Evolutionary conservation across 2,329 filamentous ascomycete genomes (phyloP).

Genomic region (Capronia epimyces): DNA sequence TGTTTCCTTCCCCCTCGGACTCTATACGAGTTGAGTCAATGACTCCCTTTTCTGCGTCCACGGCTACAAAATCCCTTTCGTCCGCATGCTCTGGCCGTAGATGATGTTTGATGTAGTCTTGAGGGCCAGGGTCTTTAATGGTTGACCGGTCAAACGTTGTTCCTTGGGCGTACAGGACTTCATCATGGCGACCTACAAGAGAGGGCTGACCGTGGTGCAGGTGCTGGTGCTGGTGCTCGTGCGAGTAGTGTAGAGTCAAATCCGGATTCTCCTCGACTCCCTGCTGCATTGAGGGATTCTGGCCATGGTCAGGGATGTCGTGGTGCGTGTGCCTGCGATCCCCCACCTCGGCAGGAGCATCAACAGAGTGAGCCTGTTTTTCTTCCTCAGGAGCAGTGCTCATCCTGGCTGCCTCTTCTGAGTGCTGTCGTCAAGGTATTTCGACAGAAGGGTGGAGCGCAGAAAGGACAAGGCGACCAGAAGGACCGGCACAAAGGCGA

Average conservation of each 20-base stretch:
- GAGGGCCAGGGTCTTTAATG: slow-evolving; percentile 34
- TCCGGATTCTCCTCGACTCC: slow-evolving; percentile 31
- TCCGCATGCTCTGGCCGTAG: slow-evolving; percentile 28
- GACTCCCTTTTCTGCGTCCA: slow-evolving; percentile 42
- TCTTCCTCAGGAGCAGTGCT: slow-evolving; percentile 8
- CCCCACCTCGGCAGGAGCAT: slow-evolving; percentile 11
- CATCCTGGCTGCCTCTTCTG: slow-evolving; percentile 19
- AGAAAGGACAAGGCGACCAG: slow-evolving; percentile 25
- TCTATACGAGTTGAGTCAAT: slow-evolving; percentile 29
- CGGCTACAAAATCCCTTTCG: slow-evolving; percentile 27
- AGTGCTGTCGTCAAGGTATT: slow-evolving; percentile 26
- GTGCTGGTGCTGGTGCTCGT: slow-evolving; percentile 39
- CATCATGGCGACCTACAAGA: slow-evolving; percentile 37
- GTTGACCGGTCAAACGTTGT: slow-evolving; percentile 39
- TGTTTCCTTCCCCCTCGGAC: slow-evolving; percentile 33
- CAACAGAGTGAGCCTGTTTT: slow-evolving; percentile 3
- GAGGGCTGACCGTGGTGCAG: slow-evolving; percentile 38
- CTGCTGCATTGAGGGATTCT: slow-evolving; percentile 26
- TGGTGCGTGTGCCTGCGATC: slow-evolving; percentile 15
- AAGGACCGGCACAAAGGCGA: slow-evolving; percentile 22
- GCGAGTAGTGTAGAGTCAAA: slow-evolving; percentile 35
- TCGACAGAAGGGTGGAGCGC: slow-evolving; percentile 26
- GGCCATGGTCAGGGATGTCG: slow-evolving; percentile 27
- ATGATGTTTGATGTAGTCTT: slow-evolving; percentile 40
- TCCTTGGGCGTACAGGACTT: slow-evolving; percentile 47